These are phyloP conservation scores for Truncatella angustata DNA, from an alignment of 2,329 filamentous ascomycete genomes.

Conservation along the genomic window DNA sequence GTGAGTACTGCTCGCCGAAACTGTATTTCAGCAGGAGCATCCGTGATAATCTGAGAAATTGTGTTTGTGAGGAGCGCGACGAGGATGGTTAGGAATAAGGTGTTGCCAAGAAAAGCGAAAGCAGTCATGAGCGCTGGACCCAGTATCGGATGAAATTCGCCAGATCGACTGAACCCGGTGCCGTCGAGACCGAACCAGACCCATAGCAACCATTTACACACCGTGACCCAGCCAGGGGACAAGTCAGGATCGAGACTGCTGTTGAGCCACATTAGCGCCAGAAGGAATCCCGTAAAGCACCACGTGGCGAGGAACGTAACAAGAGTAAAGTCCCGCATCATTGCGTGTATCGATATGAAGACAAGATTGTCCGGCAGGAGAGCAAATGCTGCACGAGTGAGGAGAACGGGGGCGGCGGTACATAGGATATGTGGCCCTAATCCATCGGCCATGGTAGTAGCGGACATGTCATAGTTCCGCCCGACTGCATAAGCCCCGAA, in stretches of 20 bases:
- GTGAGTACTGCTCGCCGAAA: slow-evolving; percentile 71
- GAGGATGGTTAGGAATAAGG: slow-evolving; percentile 70
- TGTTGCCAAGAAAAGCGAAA: slow-evolving; percentile 74
- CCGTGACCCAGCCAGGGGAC: slow-evolving; percentile 45
- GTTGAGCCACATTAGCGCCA: slow-evolving; percentile 66
- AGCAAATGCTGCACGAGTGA: slow-evolving; percentile 71
- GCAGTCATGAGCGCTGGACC: slow-evolving; percentile 69
- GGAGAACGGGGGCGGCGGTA: slow-evolving; percentile 65
- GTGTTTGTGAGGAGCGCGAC: slow-evolving; percentile 73
- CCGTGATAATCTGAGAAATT: slow-evolving; percentile 67
- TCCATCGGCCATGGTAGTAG: slow-evolving; percentile 43
- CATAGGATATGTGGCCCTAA: slow-evolving; percentile 65
- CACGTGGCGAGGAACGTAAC: slow-evolving; percentile 64
- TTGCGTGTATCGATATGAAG: slow-evolving; percentile 69
- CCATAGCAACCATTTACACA: slow-evolving; percentile 76
- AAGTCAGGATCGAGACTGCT: slow-evolving; percentile 25
- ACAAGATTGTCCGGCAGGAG: slow-evolving; percentile 73
- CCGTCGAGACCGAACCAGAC: slow-evolving; percentile 77
- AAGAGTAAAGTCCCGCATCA: slow-evolving; percentile 71
- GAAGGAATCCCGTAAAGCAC: slow-evolving; percentile 70
- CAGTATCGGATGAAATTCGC: slow-evolving; percentile 63
- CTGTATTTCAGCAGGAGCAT: slow-evolving; percentile 68
- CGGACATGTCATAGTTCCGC: slow-evolving; percentile 54
- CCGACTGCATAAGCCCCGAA: slow-evolving; percentile 61
- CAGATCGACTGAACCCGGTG: slow-evolving; percentile 48